Evolutionary conservation across 768 basidiomycete genomes (phyloP), one percentile per base, ranked within the genome.

Genomic region (Kwoniella dejecticola): DNA sequence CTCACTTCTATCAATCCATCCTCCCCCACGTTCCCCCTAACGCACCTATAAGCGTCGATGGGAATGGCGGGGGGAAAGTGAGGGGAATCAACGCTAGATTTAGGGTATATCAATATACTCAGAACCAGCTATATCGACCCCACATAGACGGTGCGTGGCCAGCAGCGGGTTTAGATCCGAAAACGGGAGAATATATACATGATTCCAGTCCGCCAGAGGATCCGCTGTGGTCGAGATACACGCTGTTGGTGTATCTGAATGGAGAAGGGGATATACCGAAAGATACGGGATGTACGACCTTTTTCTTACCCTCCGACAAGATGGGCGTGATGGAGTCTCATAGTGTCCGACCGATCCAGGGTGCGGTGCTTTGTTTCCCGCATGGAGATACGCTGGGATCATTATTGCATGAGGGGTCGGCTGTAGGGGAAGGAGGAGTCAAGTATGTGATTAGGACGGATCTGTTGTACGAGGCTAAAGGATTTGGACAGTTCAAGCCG

Each of bases 61-160:
- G 68, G 0, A 67, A 68, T 58, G 69, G 71, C 4, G 71, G 75
- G 12, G 83, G 83, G 0, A 76, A 70, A 13, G 83, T 85, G 4
- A 75, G 75, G 52, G 84, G 83, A 0, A 82, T 84, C 68, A 85
- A 85, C 59, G 71, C 78, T 17, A 69, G 84, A 40, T 84, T 84
- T 68, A 77, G 83, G 36, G 76, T 85, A 21, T 85, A 84, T 71
- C 80, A 83, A 29, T 85, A 85, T 68, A 77, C 80, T 2, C 80
- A 82, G 8, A 83, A 83, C 4, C 82, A 83, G 17, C 63, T 83
- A 48, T 84, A 85, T 64, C 70, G 83, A 66, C 83, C 84, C 2
- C 83, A 85, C 62, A 83, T 84, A 57, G 84, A 84, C 66, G 84
- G 84, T 4, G 83, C 83, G 0, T 85, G 84, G 84, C 83, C 84